Base-by-base conservation (phyloP, 1,139 yeast species). In the Suhomyces anneliseae region DNA sequence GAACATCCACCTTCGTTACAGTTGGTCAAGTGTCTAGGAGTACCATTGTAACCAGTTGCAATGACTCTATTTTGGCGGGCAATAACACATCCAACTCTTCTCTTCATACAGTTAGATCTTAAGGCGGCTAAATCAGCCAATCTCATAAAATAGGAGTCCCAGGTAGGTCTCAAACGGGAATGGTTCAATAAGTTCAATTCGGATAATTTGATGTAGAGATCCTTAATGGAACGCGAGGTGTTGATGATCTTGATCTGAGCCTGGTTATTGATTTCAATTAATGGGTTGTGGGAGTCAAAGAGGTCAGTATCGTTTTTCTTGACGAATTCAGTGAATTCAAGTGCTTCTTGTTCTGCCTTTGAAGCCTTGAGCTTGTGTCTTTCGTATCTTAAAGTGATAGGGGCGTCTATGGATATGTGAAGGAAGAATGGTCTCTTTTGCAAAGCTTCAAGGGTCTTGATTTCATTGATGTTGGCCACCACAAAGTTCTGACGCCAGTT, bases 1-100 rank as follows among this genome's bases (percentile, higher is more conserved):
- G 81, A 69, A 67, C 99, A 93, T 0, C 99, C 99, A 14, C 99
- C 99, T 58, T 90, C 93, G 61, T 90, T 92, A 67, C 99, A 93
- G 61, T 93, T 93, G 31, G 76, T 73, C 58, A 90, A 69, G 50
- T 92, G 90, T 37, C 97, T 77, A 10, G 99, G 98, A 0, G 99
- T 93, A 1, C 99, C 99, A 61, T 93, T 93, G 66, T 95, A 93
- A 0, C 99, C 99, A 0, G 99, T 93, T 1, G 99, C 95, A 32
- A 95, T 79, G 34, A 93, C 96, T 46, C 97, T 73, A 42, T 82
- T 83, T 46, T 89, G 95, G 45, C 92, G 78, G 1, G 90, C 97
- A 31, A 93, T 80, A 3, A 95, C 98, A 66, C 98, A 92, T 0
- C 99, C 99, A 1, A 93, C 99, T 49, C 96, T 76, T 49, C 99